phyloP scores from a whole-genome alignment of 805 yeast genomes.

The Ogataea methylovora region DNA sequence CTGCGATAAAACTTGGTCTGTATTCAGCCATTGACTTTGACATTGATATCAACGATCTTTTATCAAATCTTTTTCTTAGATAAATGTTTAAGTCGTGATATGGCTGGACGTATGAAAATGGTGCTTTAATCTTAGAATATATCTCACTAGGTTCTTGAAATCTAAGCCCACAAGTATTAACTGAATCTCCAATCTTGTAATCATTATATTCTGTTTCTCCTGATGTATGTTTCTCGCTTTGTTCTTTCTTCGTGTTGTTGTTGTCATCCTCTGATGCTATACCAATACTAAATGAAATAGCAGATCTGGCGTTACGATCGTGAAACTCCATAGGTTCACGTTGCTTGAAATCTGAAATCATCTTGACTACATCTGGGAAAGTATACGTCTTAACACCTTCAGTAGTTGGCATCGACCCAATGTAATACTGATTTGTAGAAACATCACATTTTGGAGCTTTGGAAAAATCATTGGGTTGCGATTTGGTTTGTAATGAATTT shows the following conservation, averaged over 20 bases:
- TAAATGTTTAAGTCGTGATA: slow-evolving; percentile 77
- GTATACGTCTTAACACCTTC: slow-evolving; percentile 33
- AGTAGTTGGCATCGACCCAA: slow-evolving; percentile 39
- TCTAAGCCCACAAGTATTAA: slow-evolving; percentile 28
- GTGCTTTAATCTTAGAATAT: slow-evolving; percentile 64
- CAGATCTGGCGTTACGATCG: slow-evolving; percentile 24
- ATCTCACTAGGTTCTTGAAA: slow-evolving; percentile 70
- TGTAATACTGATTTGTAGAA: slow-evolving; percentile 57
- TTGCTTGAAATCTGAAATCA: slow-evolving; percentile 30
- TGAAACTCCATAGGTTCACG: slow-evolving; percentile 34
- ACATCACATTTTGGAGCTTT: slow-evolving; percentile 43
- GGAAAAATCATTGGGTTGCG: slow-evolving; percentile 5
- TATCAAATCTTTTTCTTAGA: slow-evolving; percentile 61
- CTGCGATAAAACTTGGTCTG: slow-evolving; percentile 88
- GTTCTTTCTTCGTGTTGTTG: slow-evolving; percentile 12
- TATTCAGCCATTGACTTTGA: slow-evolving; percentile 86
- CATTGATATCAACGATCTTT: slow-evolving; percentile 66
- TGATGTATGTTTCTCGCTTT: neutral
- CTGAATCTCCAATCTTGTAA: neutral
- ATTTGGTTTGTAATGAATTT: neutral
- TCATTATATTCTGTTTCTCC: neutral
- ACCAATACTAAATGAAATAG: slow-evolving; percentile 43
- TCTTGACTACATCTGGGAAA: slow-evolving; percentile 54
- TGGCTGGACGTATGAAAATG: slow-evolving; percentile 87
- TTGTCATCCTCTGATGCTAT: slow-evolving; percentile 30